A percentile compares a stretch with the other conserved stretches of the same genome.
Evolutionary conservation across 768 basidiomycete genomes (phyloP).

Genomic region (Cyclocybe cylindracea): DNA sequence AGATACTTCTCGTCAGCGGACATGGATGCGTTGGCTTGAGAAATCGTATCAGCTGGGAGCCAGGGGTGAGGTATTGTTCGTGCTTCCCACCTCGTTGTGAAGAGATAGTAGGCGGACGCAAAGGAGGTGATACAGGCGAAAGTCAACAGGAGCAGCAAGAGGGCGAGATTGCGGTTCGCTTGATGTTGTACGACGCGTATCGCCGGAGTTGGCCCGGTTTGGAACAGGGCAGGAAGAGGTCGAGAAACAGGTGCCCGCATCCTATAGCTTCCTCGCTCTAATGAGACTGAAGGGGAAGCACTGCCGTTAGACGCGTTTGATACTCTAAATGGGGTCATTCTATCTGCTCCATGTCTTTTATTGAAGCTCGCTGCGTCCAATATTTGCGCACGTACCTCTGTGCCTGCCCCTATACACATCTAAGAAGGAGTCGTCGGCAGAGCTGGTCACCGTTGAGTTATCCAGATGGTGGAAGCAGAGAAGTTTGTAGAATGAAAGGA

Average conservation of each 20-base stretch:
- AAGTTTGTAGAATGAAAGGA: too few relatives aligned
- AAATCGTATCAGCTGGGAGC: slow-evolving; percentile 29
- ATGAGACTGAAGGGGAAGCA: slow-evolving; percentile 62
- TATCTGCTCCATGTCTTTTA: neutral
- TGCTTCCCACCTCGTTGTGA: slow-evolving; percentile 58
- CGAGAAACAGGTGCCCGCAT: slow-evolving; percentile 46
- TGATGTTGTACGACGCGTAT: slow-evolving; percentile 13
- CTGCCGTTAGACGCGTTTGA: slow-evolving; percentile 23
- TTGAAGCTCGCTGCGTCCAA: neutral
- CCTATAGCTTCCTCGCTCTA: slow-evolving; percentile 68
- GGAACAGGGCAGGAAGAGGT: slow-evolving; percentile 15
- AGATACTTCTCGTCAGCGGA: slow-evolving; percentile 45
- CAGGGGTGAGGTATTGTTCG: slow-evolving; percentile 15
- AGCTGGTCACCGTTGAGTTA: too few relatives aligned
- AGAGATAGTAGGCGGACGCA: slow-evolving; percentile 62
- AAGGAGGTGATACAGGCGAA: slow-evolving; percentile 55
- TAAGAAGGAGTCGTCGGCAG: too few relatives aligned
- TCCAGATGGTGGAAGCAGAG: too few relatives aligned
- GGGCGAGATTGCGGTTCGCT: slow-evolving; percentile 29
- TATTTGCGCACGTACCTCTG: neutral
- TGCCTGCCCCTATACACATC: neutral
- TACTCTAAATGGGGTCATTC: slow-evolving; percentile 29
- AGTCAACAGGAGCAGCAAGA: slow-evolving; percentile 48
- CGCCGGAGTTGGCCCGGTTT: slow-evolving; percentile 3
- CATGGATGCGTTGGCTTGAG: slow-evolving; percentile 23